Percentiles rank a stretch among this genome's conserved stretches.
Evolutionary conservation across 805 yeast species (phyloP).

Genomic region (Hanseniaspora vineae): DNA sequence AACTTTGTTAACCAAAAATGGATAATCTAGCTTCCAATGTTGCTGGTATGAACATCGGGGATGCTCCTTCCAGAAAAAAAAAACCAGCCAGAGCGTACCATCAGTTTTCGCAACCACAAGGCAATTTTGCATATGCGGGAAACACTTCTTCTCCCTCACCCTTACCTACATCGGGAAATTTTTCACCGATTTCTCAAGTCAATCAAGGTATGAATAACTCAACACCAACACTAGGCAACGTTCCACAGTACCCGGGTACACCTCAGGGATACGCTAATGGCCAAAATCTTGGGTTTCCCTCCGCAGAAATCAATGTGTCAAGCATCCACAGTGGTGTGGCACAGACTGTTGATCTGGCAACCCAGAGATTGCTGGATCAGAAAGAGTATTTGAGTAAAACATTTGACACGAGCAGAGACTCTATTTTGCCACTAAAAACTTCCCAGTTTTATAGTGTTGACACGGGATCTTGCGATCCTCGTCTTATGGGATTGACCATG

Average conservation of each 20-base stretch:
- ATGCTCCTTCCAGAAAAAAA: slow-evolving; percentile 19
- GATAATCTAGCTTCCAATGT: background rate
- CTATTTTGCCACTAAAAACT: slow-evolving; percentile 75
- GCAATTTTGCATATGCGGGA: no score
- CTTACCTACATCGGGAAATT: background rate
- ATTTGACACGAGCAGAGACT: slow-evolving; percentile 63
- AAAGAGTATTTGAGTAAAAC: slow-evolving; percentile 27
- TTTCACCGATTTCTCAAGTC: background rate
- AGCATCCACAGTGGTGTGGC: no score
- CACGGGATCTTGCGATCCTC: slow-evolving; percentile 77
- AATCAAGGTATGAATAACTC: background rate
- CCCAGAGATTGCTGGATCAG: slow-evolving; percentile 25
- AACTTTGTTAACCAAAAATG: background rate
- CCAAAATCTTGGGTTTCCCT: no score
- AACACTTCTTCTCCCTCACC: background rate
- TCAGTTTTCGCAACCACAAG: slow-evolving; percentile 1
- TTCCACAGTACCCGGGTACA: background rate
- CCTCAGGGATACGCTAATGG: no score
- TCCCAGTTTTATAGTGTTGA: slow-evolving; percentile 58
- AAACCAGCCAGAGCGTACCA: slow-evolving; percentile 14
- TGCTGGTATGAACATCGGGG: background rate
- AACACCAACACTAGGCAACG: background rate
- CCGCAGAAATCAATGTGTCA: no score
- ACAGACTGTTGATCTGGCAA: slow-evolving; percentile 15
- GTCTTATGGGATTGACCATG: slow-evolving; percentile 65